phyloP scores from a whole-genome alignment of 768 basidiomycete genomes.

The Panaeolus papilionaceus region DNA sequence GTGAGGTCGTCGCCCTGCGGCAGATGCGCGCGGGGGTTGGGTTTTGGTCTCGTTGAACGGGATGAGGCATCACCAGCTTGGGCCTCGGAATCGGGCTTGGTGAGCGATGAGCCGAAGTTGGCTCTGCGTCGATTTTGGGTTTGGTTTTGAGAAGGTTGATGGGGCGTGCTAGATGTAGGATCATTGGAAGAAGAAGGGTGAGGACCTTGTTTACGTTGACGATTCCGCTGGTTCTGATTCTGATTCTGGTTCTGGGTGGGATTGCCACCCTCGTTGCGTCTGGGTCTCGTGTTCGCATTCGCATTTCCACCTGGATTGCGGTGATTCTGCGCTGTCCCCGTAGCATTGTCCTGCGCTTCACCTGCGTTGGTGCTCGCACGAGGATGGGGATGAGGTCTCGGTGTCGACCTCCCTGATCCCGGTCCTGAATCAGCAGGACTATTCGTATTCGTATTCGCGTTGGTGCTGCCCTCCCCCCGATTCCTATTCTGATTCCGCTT shows the following conservation, averaged over 20 bases:
- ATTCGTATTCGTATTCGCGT: not conserved
- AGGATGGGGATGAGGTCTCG: not conserved
- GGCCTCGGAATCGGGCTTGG: conserved; percentile 22
- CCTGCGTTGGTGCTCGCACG: not conserved
- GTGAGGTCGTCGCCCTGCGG: conserved; percentile 68
- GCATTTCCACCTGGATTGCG: not conserved
- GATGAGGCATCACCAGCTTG: not conserved
- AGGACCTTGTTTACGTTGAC: conserved; percentile 5
- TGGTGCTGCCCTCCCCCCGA: not conserved
- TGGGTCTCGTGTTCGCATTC: not conserved
- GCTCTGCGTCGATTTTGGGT: conserved; percentile 24
- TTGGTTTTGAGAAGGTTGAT: conserved; percentile 11
- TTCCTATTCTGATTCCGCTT: not conserved
- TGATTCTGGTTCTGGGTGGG: not conserved
- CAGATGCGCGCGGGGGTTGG: conserved; percentile 19
- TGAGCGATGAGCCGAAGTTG: conserved; percentile 34
- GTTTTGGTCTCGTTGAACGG: conserved; percentile 1
- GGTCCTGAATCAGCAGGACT: not conserved
- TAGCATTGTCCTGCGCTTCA: not conserved
- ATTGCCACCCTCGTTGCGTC: not conserved
- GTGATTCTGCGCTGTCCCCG: not conserved
- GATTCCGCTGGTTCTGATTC: not conserved
- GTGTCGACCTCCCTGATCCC: not conserved
- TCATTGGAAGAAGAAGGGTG: not conserved
- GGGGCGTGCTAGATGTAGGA: not conserved